phyloP scores from a whole-genome alignment of 805 yeast genomes.

The Starmerella floricola region DNA sequence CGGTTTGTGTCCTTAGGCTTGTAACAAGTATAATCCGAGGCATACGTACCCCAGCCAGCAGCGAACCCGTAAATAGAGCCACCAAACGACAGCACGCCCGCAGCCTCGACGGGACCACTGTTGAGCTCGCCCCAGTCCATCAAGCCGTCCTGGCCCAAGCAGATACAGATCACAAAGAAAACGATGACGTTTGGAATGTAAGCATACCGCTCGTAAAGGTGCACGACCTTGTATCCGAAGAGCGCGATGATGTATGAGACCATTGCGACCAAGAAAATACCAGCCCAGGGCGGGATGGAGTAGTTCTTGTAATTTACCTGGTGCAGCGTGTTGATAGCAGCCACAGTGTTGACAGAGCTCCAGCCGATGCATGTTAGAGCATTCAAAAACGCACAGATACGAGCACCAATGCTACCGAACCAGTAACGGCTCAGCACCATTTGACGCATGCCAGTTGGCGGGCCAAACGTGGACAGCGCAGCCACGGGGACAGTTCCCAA shows the following conservation, averaged over 20 bases:
- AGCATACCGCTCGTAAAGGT: conserved; percentile 67
- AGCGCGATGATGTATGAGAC: conserved; percentile 62
- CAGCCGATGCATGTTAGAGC: conserved; percentile 85
- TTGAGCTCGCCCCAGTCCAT: conserved; percentile 38
- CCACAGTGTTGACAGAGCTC: conserved; percentile 88
- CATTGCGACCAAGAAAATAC: conserved; percentile 56
- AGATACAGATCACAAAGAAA: conserved; percentile 66
- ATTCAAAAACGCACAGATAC: conserved; percentile 67
- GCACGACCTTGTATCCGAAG: conserved; percentile 74
- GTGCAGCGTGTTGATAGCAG: conserved; percentile 72
- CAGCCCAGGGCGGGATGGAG: conserved; percentile 75
- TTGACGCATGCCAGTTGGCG: conserved; percentile 76
- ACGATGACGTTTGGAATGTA: conserved; percentile 75
- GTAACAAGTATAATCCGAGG: conserved; percentile 85
- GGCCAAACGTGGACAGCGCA: conserved; percentile 70
- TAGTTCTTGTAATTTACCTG: conserved; percentile 52
- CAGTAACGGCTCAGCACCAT: conserved; percentile 69
- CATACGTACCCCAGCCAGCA: conserved; percentile 88
- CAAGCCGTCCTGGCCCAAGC: conserved; percentile 59
- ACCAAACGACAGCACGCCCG: conserved; percentile 66
- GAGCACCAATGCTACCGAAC: conserved; percentile 61
- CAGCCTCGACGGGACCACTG: conserved; percentile 60
- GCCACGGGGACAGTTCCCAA: conserved; percentile 75
- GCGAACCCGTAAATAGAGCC: conserved; percentile 78
- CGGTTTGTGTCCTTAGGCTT: conserved; percentile 57